phyloP scores from a whole-genome alignment of 2,329 filamentous ascomycete species.

The Aspergillus texensis region DNA sequence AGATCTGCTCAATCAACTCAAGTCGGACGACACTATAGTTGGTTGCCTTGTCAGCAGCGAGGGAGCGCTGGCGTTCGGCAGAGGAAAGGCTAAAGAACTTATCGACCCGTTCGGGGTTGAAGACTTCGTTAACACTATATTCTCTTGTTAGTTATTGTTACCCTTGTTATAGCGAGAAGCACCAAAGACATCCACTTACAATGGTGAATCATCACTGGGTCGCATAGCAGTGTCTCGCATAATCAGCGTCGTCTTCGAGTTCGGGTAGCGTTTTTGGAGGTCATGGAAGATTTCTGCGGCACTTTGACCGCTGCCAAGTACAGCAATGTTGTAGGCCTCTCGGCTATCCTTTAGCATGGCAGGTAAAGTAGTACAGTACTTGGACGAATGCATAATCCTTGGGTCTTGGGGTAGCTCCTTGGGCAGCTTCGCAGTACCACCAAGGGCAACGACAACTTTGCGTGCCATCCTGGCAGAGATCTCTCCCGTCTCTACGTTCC shows the following conservation, averaged over 20 bases:
- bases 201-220: conserved; percentile 93
- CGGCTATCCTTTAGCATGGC: conserved; percentile 41
- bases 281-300: conserved; percentile 96
- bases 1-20: conserved; percentile 86
- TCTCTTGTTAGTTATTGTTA: conserved; percentile 8
- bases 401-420: conserved; percentile 68
- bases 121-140: conserved; percentile 88
- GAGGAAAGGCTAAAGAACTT: conserved; percentile 70
- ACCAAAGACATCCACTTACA: conserved; percentile 60
- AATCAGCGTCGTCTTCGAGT: conserved; percentile 74
- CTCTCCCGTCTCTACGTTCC: conserved; percentile 56
- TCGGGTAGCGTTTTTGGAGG: conserved; percentile 78
- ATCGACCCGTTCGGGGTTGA: conserved; percentile 85
- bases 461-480: conserved; percentile 44
- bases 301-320: conserved; percentile 88
- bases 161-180: conserved; percentile 2
- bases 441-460: conserved; percentile 66
- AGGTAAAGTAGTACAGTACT: conserved; percentile 63
- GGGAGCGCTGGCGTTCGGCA: conserved; percentile 60
- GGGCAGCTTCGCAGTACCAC: conserved; percentile 71
- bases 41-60: conserved; percentile 75
- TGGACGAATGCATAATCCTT: conserved; percentile 82
- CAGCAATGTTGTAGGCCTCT: conserved; percentile 70
- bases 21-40: conserved; percentile 95
- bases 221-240: conserved; percentile 82